These are phyloP conservation scores for Suillus spraguei DNA, from an alignment of 768 basidiomycete genomes.

Conservation along the genomic window DNA sequence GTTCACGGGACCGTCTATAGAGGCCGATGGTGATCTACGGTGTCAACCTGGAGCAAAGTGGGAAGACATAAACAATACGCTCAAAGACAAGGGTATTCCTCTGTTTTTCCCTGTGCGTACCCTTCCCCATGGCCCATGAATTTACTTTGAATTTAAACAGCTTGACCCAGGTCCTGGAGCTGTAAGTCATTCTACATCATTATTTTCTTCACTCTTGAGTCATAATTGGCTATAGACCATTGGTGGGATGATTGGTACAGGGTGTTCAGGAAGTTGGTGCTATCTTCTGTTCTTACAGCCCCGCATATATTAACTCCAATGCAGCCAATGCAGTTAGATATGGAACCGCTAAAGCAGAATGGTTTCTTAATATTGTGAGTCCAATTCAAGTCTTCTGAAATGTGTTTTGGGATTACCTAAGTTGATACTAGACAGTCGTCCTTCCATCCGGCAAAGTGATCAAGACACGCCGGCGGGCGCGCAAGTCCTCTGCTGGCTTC, in stretches of 20 bases:
- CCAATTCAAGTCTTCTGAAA: slow-evolving; percentile 2
- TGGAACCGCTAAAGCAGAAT: slow-evolving; percentile 86
- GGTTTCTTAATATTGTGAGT: slow-evolving; percentile 81
- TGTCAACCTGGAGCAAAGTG: slow-evolving; percentile 79
- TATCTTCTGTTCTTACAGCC: neutral
- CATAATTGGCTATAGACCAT: slow-evolving; percentile 53
- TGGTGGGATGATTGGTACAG: slow-evolving; percentile 88
- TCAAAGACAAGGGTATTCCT: slow-evolving; percentile 70
- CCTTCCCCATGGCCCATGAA: neutral
- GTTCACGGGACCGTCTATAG: slow-evolving; percentile 36
- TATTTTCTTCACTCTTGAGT: neutral
- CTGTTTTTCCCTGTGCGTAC: slow-evolving; percentile 82
- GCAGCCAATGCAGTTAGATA: slow-evolving; percentile 82
- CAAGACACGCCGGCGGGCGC: slow-evolving; percentile 76
- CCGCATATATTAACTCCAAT: neutral
- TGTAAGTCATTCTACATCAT: slow-evolving; percentile 38
- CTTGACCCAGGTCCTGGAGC: slow-evolving; percentile 74
- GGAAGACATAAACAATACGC: slow-evolving; percentile 73
- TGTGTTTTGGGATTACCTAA: slow-evolving; percentile 34
- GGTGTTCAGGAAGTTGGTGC: slow-evolving; percentile 78
- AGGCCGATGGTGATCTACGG: slow-evolving; percentile 70
- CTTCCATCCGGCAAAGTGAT: slow-evolving; percentile 85
- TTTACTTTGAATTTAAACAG: slow-evolving; percentile 34
- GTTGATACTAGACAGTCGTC: slow-evolving; percentile 67
- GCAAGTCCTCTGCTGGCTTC: slow-evolving; percentile 88